These are phyloP conservation scores for Trichophyton verrucosum DNA, from an alignment of 2,329 filamentous ascomycete genomes.

Conservation along the genomic window DNA sequence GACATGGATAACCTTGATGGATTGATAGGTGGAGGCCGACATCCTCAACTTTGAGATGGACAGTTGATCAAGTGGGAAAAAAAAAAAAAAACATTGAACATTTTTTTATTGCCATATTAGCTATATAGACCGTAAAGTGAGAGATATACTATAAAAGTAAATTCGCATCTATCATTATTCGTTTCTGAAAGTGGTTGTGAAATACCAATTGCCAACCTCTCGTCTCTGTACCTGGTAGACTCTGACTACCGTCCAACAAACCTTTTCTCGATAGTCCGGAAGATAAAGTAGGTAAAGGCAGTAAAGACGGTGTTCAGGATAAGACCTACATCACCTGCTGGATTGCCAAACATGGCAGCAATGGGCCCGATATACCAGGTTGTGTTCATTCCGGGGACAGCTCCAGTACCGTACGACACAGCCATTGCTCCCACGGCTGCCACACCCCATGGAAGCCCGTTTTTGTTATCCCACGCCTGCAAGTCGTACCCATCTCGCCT, in stretches of 20 bases:
- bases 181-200: too few species aligned
- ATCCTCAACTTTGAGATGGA: too few species aligned
- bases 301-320: neutral
- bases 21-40: too few species aligned
- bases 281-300: neutral
- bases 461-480: conserved; percentile 35
- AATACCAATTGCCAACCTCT: too few species aligned
- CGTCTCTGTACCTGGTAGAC: neutral
- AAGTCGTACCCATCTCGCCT: conserved; percentile 34
- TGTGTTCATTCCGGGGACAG: neutral
- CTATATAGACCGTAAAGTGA: too few species aligned
- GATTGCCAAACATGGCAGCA: neutral
- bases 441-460: conserved; percentile 29
- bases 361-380: conserved; percentile 4
- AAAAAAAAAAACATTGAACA: too few species aligned
- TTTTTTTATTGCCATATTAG: too few species aligned
- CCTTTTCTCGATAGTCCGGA: conserved; percentile 2
- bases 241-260: conserved; percentile 5
- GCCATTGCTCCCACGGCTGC: conserved; percentile 14
- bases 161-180: too few species aligned
- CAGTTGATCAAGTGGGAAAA: too few species aligned
- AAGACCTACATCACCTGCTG: neutral
- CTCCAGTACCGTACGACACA: neutral
- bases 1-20: neutral
- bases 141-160: too few species aligned